Conservation (phyloP, 345 rosid species). For the Arabidopsis suecica region DNA sequence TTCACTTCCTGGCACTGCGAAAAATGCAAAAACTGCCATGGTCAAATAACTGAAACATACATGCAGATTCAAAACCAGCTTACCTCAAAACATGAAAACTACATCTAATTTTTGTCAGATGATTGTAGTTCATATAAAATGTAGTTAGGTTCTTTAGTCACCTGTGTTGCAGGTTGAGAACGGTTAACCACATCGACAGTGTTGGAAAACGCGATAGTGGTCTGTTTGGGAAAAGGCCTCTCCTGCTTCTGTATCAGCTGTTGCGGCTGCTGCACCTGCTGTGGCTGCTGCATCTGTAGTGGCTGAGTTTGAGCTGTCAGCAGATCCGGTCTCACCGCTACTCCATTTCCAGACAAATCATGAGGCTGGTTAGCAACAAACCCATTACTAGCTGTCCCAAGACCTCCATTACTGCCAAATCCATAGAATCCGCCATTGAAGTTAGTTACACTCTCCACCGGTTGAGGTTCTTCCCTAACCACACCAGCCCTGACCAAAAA, state of each 20-base stretch:
- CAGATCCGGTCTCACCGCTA: conserved; percentile 54
- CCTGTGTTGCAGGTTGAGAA: conserved; percentile 41
- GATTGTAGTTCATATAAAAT: neutral
- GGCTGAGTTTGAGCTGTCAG: conserved; percentile 52
- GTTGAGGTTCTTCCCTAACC: conserved; percentile 74
- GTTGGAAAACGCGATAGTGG: conserved; percentile 53
- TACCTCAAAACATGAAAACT: conserved; percentile 46
- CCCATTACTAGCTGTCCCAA: conserved; percentile 60
- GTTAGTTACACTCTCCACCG: conserved; percentile 50
- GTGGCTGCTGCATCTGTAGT: conserved; percentile 52
- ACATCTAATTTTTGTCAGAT: conserved; percentile 39
- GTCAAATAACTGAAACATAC: conserved; percentile 14
- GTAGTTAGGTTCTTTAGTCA: conserved; percentile 18
- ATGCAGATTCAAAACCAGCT: conserved; percentile 40
- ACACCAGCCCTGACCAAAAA: conserved; percentile 86
- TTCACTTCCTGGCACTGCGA: conserved; percentile 58
- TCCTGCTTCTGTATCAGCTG: conserved; percentile 57
- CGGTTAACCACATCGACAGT: neutral
- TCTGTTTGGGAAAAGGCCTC: conserved; percentile 66
- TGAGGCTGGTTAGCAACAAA: conserved; percentile 54
- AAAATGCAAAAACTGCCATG: conserved; percentile 5
- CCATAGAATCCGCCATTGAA: conserved; percentile 55
- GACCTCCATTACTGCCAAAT: conserved; percentile 51
- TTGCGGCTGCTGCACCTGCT: conserved; percentile 53
- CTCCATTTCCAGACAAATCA: conserved; percentile 46